Evolutionary conservation across 148 eudicot species (phyloP).

Genomic region (Rhododendron ovatum): DNA sequence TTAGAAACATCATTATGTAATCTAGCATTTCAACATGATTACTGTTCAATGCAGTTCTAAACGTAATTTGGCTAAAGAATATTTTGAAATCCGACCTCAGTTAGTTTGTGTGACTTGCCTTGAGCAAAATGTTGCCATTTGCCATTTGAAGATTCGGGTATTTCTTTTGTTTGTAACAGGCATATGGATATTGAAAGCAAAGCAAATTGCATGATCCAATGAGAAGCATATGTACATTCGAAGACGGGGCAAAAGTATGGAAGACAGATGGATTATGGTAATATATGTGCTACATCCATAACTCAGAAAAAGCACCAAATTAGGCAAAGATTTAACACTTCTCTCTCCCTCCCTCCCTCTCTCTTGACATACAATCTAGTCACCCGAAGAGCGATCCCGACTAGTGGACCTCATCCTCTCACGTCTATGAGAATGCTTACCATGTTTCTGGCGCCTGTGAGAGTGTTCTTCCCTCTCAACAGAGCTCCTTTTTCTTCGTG

Average conservation of each 20-base stretch:
- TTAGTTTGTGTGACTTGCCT: not conserved
- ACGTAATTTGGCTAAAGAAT: not conserved
- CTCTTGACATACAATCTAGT: not conserved
- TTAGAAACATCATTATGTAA: not conserved
- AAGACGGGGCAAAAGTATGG: not conserved
- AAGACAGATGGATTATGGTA: not conserved
- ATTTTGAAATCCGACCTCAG: not conserved
- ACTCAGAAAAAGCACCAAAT: not conserved
- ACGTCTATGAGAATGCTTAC: conserved; percentile 33
- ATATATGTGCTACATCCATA: not conserved
- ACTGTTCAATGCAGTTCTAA: not conserved
- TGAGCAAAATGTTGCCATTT: not conserved
- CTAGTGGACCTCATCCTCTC: conserved; percentile 36
- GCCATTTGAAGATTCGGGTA: not conserved
- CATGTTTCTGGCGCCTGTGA: conserved; percentile 26
- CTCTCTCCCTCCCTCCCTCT: not conserved
- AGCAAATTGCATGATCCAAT: not conserved
- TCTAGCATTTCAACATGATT: not conserved
- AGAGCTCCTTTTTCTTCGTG: conserved; percentile 55
- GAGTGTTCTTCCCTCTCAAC: conserved; percentile 39
- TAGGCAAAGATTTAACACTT: not conserved
- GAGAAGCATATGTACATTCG: not conserved
- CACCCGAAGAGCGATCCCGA: conserved; percentile 13
- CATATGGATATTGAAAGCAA: not conserved
- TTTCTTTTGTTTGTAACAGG: not conserved